phyloP scores from a whole-genome alignment of 371 early-diverging fungal species.

The Rhizomucor pusillus region DNA sequence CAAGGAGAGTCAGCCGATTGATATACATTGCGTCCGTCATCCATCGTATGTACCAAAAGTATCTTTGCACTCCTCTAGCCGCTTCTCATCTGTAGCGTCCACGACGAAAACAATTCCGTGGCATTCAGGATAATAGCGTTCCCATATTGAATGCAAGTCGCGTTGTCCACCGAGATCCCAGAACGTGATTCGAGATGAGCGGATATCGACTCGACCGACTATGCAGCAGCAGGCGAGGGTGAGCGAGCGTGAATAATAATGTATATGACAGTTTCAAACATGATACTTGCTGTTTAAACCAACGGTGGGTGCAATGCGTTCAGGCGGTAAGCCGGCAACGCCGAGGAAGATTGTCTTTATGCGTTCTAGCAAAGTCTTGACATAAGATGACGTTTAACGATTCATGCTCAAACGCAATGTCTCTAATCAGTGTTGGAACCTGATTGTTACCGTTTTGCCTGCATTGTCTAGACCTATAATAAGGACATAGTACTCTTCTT shows the following conservation, averaged over 20 bases:
- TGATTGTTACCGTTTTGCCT: constrained; percentile 82
- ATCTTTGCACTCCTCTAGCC: constrained; percentile 79
- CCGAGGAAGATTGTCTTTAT: constrained; percentile 78
- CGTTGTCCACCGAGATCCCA: constrained; percentile 95
- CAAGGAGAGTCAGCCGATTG: background rate
- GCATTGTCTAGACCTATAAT: constrained; percentile 95
- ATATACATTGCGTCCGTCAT: too few species aligned
- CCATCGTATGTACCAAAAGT: constrained; percentile 67
- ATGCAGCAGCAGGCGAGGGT: background rate
- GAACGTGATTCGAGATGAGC: constrained; percentile 72
- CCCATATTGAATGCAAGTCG: constrained; percentile 90
- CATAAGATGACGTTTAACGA: too few species aligned
- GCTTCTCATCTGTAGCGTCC: constrained; percentile 77
- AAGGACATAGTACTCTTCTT: constrained; percentile 91
- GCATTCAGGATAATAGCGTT: constrained; percentile 89
- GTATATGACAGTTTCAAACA: too few species aligned
- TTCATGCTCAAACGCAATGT: too few species aligned
- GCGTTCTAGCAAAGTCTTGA: constrained; percentile 78
- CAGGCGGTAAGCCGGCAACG: constrained; percentile 73
- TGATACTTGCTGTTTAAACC: constrained; percentile 81
- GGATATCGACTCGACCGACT: constrained; percentile 82
- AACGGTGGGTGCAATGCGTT: constrained; percentile 91
- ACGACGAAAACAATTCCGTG: constrained; percentile 94
- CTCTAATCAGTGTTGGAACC: too few species aligned
- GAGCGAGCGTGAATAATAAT: too few species aligned